Base-by-base conservation (phyloP, 495 filamentous ascomycete species). In the Tuber umbilicatum region DNA sequence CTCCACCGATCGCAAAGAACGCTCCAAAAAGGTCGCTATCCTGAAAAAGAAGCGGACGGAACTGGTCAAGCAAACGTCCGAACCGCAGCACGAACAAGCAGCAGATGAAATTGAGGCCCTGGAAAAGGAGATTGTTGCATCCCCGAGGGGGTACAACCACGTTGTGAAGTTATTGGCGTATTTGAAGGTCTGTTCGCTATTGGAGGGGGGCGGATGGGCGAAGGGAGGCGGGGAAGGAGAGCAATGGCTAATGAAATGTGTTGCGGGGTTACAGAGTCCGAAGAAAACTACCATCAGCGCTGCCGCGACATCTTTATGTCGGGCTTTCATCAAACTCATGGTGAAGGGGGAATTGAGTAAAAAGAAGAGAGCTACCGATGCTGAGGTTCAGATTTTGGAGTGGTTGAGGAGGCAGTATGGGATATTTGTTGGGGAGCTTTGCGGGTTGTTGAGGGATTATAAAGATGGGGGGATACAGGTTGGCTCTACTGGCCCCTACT, bases 91-190 rank as follows among this genome's bases (percentile, higher is more conserved):
- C 3, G 31, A 64, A 35, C 55, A 64, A 35, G 7, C 14, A 64
- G 50, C 69, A 21, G 76, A 81, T 31, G 79, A 76, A 31, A 76
- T 82, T 35, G 72, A 82, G 23, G 71, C 70, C 70, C 41, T 78
- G 16, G 81, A 82, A 70, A 75, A 78, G 38, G 78, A 75, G 16
- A 82, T 82, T 37, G 68, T 75, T 39, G 78, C 74, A 71, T 96
- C 93, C 39, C 91, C 90, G 74, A 92, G 92, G 82, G 87, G 97
- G 83, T 97, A 95, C 86, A 97, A 99, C 85, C 93, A 95, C 79
- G 96, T 97, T 80, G 89, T 90, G 14, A 89, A 86, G 0, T 84
- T 98, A 60, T 85, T 96, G 47, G 86, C 86, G 14, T 85, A 89
- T 77, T 85, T 90, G 16, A 85, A 88, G 83, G 83, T 84, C 31